Evolutionary conservation across 2,329 filamentous ascomycete species (phyloP).

Genomic region (Botrytis elliptica): DNA sequence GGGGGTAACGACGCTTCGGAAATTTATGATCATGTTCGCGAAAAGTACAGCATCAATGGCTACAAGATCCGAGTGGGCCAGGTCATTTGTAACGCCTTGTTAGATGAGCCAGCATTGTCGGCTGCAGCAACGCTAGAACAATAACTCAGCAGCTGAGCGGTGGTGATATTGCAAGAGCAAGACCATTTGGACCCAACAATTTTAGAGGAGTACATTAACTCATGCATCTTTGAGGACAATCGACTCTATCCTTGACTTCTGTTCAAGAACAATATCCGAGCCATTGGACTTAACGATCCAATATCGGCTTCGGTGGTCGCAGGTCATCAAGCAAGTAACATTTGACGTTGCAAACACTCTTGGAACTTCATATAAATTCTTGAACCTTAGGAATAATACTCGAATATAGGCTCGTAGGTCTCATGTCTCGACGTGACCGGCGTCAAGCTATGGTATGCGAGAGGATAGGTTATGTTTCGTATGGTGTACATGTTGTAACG

Average conservation of each 20-base stretch:
- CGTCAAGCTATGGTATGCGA: background rate
- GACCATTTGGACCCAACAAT: background rate
- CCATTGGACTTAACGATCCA: background rate
- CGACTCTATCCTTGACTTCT: background rate
- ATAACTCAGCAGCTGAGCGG: background rate
- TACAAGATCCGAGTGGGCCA: background rate
- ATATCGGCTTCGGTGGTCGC: background rate
- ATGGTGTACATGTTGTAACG: background rate
- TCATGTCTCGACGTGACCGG: too few species aligned
- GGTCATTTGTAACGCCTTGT: background rate
- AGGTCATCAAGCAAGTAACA: background rate
- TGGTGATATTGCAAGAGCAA: background rate
- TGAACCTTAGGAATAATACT: background rate
- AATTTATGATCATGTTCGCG: background rate
- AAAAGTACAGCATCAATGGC: background rate
- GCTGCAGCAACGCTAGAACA: background rate
- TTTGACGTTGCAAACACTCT: too few species aligned
- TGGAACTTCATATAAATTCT: too few species aligned
- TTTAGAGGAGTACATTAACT: background rate
- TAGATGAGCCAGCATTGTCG: background rate
- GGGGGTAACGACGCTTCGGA: too few species aligned
- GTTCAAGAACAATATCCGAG: background rate
- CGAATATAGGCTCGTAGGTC: background rate
- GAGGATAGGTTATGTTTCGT: background rate
- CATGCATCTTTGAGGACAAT: background rate